These are phyloP conservation scores for Suillus luteus DNA, from an alignment of 768 basidiomycete species.

Conservation along the genomic window DNA sequence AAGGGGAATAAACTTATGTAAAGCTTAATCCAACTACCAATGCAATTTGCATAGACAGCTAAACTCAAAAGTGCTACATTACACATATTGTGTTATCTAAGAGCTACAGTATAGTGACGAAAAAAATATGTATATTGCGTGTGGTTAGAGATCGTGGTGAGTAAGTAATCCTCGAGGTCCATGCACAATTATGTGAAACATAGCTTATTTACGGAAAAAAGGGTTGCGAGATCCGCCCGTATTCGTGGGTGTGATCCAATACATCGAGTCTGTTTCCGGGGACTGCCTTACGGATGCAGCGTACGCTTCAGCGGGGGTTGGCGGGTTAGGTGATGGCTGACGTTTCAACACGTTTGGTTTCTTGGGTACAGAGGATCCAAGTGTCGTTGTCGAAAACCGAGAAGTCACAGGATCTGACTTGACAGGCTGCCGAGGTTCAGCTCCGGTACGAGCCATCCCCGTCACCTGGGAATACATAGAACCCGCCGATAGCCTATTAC, in stretches of 20 bases:
- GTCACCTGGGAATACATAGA: constrained; percentile 74
- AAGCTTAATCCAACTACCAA: neutral
- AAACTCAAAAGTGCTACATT: constrained; percentile 25
- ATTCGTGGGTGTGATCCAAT: constrained; percentile 43
- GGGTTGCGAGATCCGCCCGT: constrained; percentile 57
- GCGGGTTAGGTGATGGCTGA: constrained; percentile 30
- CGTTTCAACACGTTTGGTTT: constrained; percentile 32
- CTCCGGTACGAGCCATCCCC: constrained; percentile 56
- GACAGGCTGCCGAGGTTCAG: constrained; percentile 77
- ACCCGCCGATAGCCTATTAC: constrained; percentile 43
- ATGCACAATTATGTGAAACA: constrained; percentile 22
- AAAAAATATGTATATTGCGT: constrained; percentile 22
- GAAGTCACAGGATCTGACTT: constrained; percentile 47
- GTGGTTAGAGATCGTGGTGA: constrained; percentile 13
- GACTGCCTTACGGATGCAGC: constrained; percentile 48
- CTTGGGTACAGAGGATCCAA: constrained; percentile 39
- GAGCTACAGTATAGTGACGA: constrained; percentile 14
- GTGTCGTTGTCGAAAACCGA: constrained; percentile 51
- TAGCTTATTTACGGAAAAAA: constrained; percentile 50
- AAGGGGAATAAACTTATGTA: constrained; percentile 9
- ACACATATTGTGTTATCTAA: constrained; percentile 24
- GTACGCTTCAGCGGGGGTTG: constrained; percentile 64
- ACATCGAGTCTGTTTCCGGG: constrained; percentile 37
- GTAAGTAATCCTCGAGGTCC: constrained; percentile 26
- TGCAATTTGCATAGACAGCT: neutral